A percentile compares a stretch with the other conserved stretches of the same genome.
phyloP scores from a whole-genome alignment of 805 yeast species.

The Schwanniomyces polymorphus region DNA sequence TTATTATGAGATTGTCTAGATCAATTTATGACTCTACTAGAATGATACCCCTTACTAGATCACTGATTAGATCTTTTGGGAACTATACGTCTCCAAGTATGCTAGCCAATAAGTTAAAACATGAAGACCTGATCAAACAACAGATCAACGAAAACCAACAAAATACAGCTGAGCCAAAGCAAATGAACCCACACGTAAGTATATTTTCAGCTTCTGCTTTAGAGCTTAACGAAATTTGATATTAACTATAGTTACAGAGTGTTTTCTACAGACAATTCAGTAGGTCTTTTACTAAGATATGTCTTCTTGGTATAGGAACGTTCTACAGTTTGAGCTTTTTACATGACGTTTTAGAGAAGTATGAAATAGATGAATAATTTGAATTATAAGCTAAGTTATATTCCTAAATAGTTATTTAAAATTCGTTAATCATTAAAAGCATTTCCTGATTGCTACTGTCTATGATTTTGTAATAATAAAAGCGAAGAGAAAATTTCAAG shows the following conservation, averaged over 20 bases:
- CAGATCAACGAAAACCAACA: neutral
- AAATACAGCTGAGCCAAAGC: neutral
- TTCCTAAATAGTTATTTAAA: neutral
- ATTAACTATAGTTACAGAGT: constrained; percentile 5
- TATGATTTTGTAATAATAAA: neutral
- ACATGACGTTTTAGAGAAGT: constrained; percentile 7
- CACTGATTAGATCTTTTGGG: neutral
- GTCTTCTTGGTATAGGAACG: constrained; percentile 12
- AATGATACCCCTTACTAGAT: neutral
- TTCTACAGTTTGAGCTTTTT: constrained; percentile 12
- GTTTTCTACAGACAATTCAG: constrained; percentile 14
- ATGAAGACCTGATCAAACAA: neutral
- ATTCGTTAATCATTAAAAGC: constrained; percentile 3
- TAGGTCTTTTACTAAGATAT: constrained; percentile 14
- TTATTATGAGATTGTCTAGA: neutral
- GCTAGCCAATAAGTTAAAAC: neutral
- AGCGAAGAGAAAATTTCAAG: constrained; percentile 1
- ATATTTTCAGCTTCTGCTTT: neutral
- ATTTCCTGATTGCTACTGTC: constrained; percentile 5
- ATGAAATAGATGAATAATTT: neutral
- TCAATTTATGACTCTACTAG: neutral
- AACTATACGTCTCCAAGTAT: neutral
- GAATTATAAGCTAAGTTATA: neutral
- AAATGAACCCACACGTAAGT: constrained; percentile 4
- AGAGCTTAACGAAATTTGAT: neutral